Conservation (phyloP, 805 yeast genomes). For the Saitoella complicata region DNA sequence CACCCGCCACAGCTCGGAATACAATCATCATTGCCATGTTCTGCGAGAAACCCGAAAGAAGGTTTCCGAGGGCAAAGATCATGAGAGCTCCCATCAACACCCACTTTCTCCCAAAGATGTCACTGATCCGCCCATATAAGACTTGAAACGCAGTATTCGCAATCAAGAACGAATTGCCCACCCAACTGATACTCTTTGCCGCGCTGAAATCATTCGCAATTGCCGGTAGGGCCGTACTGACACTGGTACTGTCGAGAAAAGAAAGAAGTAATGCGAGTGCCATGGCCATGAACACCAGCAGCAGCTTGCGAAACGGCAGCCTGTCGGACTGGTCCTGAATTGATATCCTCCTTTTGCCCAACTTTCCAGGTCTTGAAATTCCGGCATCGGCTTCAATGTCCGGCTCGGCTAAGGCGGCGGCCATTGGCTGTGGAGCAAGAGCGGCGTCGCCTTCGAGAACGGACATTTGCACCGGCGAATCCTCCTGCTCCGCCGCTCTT, state of each 20-base stretch:
- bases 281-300: conserved; percentile 6
- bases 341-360: too few species aligned
- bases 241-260: conserved; percentile 44
- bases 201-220: conserved; percentile 46
- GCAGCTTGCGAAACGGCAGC: conserved; percentile 4
- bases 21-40: conserved; percentile 46
- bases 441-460: too few species aligned
- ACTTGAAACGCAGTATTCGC: conserved; percentile 66
- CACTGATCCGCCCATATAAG: conserved; percentile 52
- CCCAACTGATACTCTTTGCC: conserved; percentile 43
- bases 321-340: conserved; percentile 7
- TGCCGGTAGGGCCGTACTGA: conserved; percentile 39
- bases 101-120: conserved; percentile 30
- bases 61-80: conserved; percentile 32
- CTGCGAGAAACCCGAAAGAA: conserved; percentile 29
- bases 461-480: too few species aligned
- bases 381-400: not conserved
- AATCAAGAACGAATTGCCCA: conserved; percentile 52
- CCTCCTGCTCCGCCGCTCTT: too few species aligned
- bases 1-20: conserved; percentile 53
- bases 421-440: too few species aligned
- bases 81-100: conserved; percentile 28
- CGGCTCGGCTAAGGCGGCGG: too few species aligned
- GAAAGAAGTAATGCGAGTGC: conserved; percentile 31
- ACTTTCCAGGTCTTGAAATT: too few species aligned